Evolutionary conservation across 2,329 filamentous ascomycete species (phyloP), one percentile per base, ranked within the genome.

Genomic region (Nemania bipapillata): DNA sequence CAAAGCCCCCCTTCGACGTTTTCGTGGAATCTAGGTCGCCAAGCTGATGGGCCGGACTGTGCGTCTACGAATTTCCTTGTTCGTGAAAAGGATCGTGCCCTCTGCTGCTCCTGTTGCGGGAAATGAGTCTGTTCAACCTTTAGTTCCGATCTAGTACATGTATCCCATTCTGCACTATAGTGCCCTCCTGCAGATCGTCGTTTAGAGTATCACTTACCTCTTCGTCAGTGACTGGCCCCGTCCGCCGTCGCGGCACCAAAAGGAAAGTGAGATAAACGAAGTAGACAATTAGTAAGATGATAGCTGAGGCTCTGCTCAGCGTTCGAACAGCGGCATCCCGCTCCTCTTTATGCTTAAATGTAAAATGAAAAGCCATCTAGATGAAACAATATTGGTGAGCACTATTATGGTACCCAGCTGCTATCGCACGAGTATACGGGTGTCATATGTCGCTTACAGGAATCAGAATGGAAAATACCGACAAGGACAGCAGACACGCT

Each of bases 341-440:
- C 40, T 63, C 26, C 15, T 45, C 3, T 53, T 47, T 22, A 40
- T 68, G 32, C 20, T 63, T 63, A 15, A 68, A 68, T 35, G 65
- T 63, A 30, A 68, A 68, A 47, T 68, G 65, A 45, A 68, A 68
- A 15, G 65, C 65, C 65, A 68, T 68, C 65, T 68, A 53, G 24
- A 32, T 12, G n/a, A 35, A 20, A 58, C 1, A 60, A 28, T 17
- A 42, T 66, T 17, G 63, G 64, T 49, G 8, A 40, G 24, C 3
- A 37, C n/a, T 17, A 45, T 53, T 47, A 17, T n/a, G 3, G 28
- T 35, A 47, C 26, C 22, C 3, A 26, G 6, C n/a, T 55, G 37
- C 22, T 35, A 24, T 57, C 42, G 45, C 61, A 57, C 6, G 20
- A 28, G 54, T 62, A n/a, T n/a, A 57, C 40, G 42, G n/a, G 58